These are phyloP conservation scores for Pyrus pyrifolia DNA, from an alignment of 306 rosid genomes.

Conservation along the genomic window DNA sequence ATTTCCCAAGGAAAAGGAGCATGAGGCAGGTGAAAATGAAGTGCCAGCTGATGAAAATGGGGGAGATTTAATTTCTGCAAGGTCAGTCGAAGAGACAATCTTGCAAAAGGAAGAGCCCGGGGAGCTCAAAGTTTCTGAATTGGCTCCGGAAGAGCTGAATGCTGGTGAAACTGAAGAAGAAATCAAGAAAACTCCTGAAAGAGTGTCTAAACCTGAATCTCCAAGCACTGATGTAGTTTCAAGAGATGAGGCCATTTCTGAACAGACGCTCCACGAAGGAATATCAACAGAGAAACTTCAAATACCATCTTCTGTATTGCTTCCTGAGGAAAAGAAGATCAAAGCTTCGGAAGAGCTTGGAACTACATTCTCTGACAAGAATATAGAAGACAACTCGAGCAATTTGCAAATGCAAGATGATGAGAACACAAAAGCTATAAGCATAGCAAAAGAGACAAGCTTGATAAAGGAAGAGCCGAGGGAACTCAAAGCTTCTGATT, in stretches of 20 bases:
- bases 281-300: too few species aligned
- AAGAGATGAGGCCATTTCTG: slow-evolving; percentile 4
- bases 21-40: not conserved
- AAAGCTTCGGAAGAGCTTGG: not conserved
- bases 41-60: not conserved
- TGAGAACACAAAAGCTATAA: not conserved
- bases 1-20: slow-evolving; percentile 8
- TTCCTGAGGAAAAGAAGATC: not conserved
- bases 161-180: slow-evolving; percentile 15
- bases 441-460: not conserved
- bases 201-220: not conserved
- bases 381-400: not conserved
- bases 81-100: slow-evolving; percentile 1
- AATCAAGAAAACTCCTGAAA: slow-evolving; percentile 3
- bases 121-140: slow-evolving; percentile 8
- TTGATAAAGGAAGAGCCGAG: not conserved
- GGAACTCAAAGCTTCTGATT: slow-evolving; percentile 7
- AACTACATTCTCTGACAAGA: not conserved
- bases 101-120: slow-evolving; percentile 8
- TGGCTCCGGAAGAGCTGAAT: slow-evolving; percentile 4
- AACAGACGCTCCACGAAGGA: not conserved
- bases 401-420: not conserved
- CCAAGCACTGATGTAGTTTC: not conserved
- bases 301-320: not conserved
- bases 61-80: not conserved